Base-by-base conservation (phyloP, 352 stramenopile species). In the Phytophthora europaea region DNA sequence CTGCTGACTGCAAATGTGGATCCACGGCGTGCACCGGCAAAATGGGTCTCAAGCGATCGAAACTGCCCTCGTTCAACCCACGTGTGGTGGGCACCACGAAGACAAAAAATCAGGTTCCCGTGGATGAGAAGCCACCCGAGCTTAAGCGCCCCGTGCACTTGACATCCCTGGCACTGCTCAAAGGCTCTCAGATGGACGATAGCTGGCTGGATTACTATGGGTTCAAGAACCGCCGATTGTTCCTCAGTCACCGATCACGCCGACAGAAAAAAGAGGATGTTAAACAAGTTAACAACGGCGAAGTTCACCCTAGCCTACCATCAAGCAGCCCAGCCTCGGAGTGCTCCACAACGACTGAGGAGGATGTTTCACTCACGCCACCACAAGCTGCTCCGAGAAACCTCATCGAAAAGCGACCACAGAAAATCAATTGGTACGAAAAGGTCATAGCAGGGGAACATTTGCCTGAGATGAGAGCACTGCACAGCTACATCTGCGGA, bases 1-100 rank as follows among this genome's bases (percentile, higher is more conserved):
- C 81, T 47, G 87, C 92, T 15, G 76, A 90, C 54, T 95, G 88
- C 67, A 91, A 92, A 72, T 95, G 88, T 65, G 88, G 88, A 57
- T 88, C 87, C 0, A 82, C 83, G 12, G 77, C 83, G 36, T 95
- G 88, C 65, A 92, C 84, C 33, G 88, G 88, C 40, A 90, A 91
- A 56, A 90, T 94, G 66, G 88, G 88, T 8, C 77, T 84, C 65
- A 94, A 93, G 73, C 83, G 83, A n/a, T 85, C 84, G 16, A 78
- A 88, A 62, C 51, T 79, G 34, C 61, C 67, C 20, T 56, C 51
- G 34, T 69, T 81, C n/a, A 65, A 75, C 66, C 51, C 61, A 61
- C 76, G 61, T 31, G 58, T 63, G 16, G 65, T 55, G 18, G 50
- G 62, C 10, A 67, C 51, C 13, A 52, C 68, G n/a, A 79, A 72